These are phyloP conservation scores for Penicillium bialowiezense DNA, from an alignment of 495 filamentous ascomycete species.

Conservation along the genomic window DNA sequence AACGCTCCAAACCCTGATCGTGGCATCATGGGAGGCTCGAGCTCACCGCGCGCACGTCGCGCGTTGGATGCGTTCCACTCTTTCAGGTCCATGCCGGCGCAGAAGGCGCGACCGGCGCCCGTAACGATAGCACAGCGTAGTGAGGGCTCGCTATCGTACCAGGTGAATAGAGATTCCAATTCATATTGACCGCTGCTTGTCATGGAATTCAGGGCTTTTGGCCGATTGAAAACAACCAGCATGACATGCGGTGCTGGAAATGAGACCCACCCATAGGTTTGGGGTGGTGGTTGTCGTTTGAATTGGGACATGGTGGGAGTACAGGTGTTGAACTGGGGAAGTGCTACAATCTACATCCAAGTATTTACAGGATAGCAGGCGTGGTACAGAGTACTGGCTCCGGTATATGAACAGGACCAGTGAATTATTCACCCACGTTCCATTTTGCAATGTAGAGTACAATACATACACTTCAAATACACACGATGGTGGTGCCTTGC, in stretches of 20 bases:
- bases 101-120: slow-evolving; percentile 47
- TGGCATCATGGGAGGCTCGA: slow-evolving; percentile 11
- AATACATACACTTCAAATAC: no score
- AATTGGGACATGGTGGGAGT: slow-evolving; percentile 1
- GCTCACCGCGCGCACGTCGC: slow-evolving; percentile 11
- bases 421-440: no score
- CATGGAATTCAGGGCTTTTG: slow-evolving; percentile 41
- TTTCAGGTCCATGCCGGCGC: slow-evolving; percentile 35
- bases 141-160: slow-evolving; percentile 45
- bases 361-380: no score
- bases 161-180: slow-evolving; percentile 41
- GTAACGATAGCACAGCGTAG: slow-evolving; percentile 48
- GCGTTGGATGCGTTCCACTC: slow-evolving; percentile 14
- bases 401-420: not conserved
- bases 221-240: slow-evolving; percentile 33
- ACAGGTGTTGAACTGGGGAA: not conserved
- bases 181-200: slow-evolving; percentile 39
- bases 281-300: slow-evolving; percentile 11
- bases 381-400: not conserved
- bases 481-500: no score
- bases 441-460: no score
- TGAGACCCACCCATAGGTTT: slow-evolving; percentile 14
- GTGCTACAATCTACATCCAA: no score
- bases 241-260: slow-evolving; percentile 33
- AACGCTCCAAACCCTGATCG: slow-evolving; percentile 12